Conservation (phyloP, 805 yeast species). For the Vanderwaltozyma polyspora region DNA sequence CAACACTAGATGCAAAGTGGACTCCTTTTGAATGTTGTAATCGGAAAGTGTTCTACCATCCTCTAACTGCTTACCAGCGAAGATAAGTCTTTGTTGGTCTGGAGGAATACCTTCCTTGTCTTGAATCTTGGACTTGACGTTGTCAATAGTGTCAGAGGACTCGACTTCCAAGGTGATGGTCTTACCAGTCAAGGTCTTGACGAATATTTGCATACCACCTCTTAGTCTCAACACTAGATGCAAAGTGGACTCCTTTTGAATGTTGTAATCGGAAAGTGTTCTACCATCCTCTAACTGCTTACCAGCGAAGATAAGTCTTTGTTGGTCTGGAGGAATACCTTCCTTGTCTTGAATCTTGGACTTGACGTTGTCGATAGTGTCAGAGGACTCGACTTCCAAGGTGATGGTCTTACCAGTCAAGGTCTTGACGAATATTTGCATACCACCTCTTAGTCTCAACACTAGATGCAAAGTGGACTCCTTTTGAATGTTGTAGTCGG, state of each 20-base stretch:
- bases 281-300: conserved; percentile 53
- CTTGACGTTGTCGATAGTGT: conserved; percentile 86
- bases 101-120: conserved; percentile 63
- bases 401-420: conserved; percentile 51
- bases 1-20: conserved; percentile 54
- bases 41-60: conserved; percentile 62
- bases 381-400: conserved; percentile 85
- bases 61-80: conserved; percentile 53
- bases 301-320: conserved; percentile 57
- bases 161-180: conserved; percentile 87
- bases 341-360: conserved; percentile 60
- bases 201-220: conserved; percentile 53
- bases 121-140: conserved; percentile 68
- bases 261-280: conserved; percentile 58
- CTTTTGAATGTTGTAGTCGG: conserved; percentile 60
- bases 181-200: conserved; percentile 27
- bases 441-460: conserved; percentile 58
- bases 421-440: conserved; percentile 40
- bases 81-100: conserved; percentile 55
- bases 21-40: conserved; percentile 60
- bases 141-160: conserved; percentile 88
- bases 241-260: conserved; percentile 55
- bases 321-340: conserved; percentile 63
- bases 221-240: conserved; percentile 61
- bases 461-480: conserved; percentile 60